Evolutionary conservation across 148 eudicot species (phyloP).

Genomic region (Cornus florida): DNA sequence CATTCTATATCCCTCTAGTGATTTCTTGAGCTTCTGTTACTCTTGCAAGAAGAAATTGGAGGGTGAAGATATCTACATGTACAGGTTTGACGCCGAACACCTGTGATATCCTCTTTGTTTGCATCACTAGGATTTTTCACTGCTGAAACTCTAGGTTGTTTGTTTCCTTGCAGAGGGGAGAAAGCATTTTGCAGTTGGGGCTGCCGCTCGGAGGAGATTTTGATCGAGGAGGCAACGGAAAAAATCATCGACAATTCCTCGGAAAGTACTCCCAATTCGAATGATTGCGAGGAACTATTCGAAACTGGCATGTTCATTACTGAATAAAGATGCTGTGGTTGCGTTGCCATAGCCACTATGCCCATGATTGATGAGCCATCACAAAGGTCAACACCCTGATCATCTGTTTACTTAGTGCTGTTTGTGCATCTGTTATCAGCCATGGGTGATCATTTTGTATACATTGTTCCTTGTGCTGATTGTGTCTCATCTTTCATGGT

Average conservation of each 20-base stretch:
- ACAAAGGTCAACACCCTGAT: constrained; percentile 21
- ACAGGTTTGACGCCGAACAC: constrained; percentile 51
- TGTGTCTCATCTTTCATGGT: constrained; percentile 35
- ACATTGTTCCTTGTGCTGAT: constrained; percentile 14
- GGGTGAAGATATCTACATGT: constrained; percentile 88
- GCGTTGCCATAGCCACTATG: constrained; percentile 30
- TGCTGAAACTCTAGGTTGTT: not conserved
- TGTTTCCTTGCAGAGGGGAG: constrained; percentile 66
- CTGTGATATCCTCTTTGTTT: not conserved
- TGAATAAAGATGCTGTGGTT: constrained; percentile 29
- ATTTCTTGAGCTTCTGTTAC: constrained; percentile 77
- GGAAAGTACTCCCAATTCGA: constrained; percentile 20
- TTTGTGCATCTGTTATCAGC: constrained; percentile 55
- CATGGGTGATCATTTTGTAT: constrained; percentile 47
- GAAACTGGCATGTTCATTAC: constrained; percentile 56
- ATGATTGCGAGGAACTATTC: constrained; percentile 40
- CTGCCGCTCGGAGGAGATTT: constrained; percentile 73
- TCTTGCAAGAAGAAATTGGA: constrained; percentile 82
- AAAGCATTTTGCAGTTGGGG: constrained; percentile 84
- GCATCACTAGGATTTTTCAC: not conserved
- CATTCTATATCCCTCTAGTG: constrained; percentile 35
- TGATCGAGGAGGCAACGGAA: constrained; percentile 66
- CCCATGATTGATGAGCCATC: constrained; percentile 51
- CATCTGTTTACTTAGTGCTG: constrained; percentile 73
- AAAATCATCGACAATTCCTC: constrained; percentile 29